A percentile compares a stretch with the other conserved stretches of the same genome.
These are phyloP conservation scores for Termitomyces sp. DNA, from an alignment of 768 basidiomycete species.

Conservation along the genomic window DNA sequence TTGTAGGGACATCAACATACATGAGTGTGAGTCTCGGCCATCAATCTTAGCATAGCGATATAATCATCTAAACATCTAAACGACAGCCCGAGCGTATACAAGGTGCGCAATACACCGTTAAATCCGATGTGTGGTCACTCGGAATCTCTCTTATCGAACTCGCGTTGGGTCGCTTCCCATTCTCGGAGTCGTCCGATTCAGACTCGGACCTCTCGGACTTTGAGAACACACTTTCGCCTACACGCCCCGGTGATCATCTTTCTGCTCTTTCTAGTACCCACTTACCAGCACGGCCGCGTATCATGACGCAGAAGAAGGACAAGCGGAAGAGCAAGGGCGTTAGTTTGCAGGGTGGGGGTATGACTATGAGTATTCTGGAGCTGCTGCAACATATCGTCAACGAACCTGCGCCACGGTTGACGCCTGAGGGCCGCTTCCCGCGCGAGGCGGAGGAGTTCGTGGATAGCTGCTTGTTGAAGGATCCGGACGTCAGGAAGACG, in stretches of 20 bases:
- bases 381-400: slow-evolving; percentile 97
- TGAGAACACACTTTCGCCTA: slow-evolving; percentile 75
- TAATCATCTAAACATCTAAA: not conserved
- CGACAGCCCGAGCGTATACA: slow-evolving; percentile 96
- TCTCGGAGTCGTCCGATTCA: slow-evolving; percentile 74
- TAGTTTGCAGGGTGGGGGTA: slow-evolving; percentile 87
- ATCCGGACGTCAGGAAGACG: slow-evolving; percentile 75
- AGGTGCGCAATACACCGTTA: slow-evolving; percentile 96
- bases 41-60: not conserved
- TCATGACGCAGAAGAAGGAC: slow-evolving; percentile 59
- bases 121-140: slow-evolving; percentile 98
- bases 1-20: slow-evolving; percentile 97
- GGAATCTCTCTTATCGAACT: slow-evolving; percentile 97
- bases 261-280: slow-evolving; percentile 31
- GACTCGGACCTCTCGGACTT: slow-evolving; percentile 79
- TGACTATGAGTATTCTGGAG: slow-evolving; percentile 98
- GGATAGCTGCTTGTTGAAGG: slow-evolving; percentile 87
- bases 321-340: slow-evolving; percentile 90
- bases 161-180: slow-evolving; percentile 95
- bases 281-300: slow-evolving; percentile 28
- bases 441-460: slow-evolving; percentile 78
- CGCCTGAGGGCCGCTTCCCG: slow-evolving; percentile 66
- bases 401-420: slow-evolving; percentile 89
- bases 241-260: slow-evolving; percentile 39
- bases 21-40: slow-evolving; percentile 79